Conservation (phyloP, 805 yeast genomes). For the Candida peoriensis region DNA sequence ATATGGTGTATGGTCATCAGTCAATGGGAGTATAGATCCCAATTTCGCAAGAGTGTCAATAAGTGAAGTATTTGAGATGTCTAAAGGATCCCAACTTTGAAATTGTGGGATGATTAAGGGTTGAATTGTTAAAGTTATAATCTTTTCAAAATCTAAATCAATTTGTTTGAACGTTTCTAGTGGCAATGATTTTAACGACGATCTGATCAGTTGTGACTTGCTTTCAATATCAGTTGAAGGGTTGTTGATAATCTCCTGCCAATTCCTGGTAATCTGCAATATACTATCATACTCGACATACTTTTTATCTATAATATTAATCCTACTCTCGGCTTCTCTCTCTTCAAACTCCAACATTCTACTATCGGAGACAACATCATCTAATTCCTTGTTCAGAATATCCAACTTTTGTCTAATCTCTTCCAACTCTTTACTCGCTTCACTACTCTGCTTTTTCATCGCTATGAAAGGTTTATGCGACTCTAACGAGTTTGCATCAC, state of each 20-base stretch:
- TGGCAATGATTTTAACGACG: not conserved
- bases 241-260: not conserved
- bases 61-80: slow-evolving; percentile 26
- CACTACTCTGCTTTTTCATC: slow-evolving; percentile 31
- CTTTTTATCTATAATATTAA: not conserved
- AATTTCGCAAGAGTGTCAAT: slow-evolving; percentile 26
- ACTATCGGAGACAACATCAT: slow-evolving; percentile 8
- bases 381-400: slow-evolving; percentile 11
- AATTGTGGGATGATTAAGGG: slow-evolving; percentile 11
- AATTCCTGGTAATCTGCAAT: not conserved
- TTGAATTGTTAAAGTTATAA: slow-evolving; percentile 18
- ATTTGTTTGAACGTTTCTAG: not conserved
- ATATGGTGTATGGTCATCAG: slow-evolving; percentile 2
- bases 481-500: slow-evolving; percentile 21
- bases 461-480: slow-evolving; percentile 33
- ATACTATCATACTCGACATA: not conserved
- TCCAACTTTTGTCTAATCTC: slow-evolving; percentile 11
- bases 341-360: slow-evolving; percentile 13
- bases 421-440: slow-evolving; percentile 13
- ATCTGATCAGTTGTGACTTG: not conserved
- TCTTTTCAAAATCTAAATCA: slow-evolving; percentile 9
- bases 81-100: slow-evolving; percentile 33
- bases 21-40: slow-evolving; percentile 16
- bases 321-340: slow-evolving; percentile 1
- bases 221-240: not conserved